phyloP scores from a whole-genome alignment of 2,329 filamentous ascomycete species.

The Dactylella cylindrospora region DNA sequence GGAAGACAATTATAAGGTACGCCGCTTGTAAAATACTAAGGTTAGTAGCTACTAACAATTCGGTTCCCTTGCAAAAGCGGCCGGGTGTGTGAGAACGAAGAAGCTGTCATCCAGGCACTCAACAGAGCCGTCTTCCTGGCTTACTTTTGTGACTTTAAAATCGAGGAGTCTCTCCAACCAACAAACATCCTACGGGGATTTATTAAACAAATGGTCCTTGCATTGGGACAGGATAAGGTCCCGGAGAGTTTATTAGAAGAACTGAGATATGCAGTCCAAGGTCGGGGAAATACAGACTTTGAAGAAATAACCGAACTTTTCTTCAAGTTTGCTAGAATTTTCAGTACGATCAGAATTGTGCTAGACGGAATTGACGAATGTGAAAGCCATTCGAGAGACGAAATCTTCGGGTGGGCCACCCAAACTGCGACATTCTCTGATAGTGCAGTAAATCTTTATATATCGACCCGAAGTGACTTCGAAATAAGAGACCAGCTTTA shows the following conservation, averaged over 20 bases:
- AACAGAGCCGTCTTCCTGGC: conserved; percentile 11
- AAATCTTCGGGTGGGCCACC: conserved; percentile 17
- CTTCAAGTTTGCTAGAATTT: conserved; percentile 9
- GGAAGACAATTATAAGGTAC: conserved; percentile 43
- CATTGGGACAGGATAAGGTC: background rate
- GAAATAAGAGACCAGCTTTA: conserved; percentile 12
- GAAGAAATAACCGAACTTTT: conserved; percentile 17
- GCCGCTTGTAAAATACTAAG: no score
- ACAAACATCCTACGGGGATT: conserved; percentile 27
- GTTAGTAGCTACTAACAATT: no score
- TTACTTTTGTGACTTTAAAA: conserved; percentile 44
- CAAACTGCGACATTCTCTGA: background rate
- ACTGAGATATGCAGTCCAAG: background rate
- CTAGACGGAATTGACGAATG: conserved; percentile 46
- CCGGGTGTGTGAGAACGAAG: conserved; percentile 17
- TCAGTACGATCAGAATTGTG: conserved; percentile 15
- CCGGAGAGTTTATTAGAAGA: conserved; percentile 24
- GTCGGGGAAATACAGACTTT: conserved; percentile 5
- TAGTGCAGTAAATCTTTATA: conserved; percentile 25
- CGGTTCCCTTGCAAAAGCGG: background rate
- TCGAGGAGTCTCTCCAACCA: conserved; percentile 20
- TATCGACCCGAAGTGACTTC: conserved; percentile 44
- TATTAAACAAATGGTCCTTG: conserved; percentile 40
- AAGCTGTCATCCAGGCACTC: background rate
- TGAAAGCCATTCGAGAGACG: conserved; percentile 17